phyloP scores from a whole-genome alignment of 768 basidiomycete genomes.

The Gymnopilus dilepis region DNA sequence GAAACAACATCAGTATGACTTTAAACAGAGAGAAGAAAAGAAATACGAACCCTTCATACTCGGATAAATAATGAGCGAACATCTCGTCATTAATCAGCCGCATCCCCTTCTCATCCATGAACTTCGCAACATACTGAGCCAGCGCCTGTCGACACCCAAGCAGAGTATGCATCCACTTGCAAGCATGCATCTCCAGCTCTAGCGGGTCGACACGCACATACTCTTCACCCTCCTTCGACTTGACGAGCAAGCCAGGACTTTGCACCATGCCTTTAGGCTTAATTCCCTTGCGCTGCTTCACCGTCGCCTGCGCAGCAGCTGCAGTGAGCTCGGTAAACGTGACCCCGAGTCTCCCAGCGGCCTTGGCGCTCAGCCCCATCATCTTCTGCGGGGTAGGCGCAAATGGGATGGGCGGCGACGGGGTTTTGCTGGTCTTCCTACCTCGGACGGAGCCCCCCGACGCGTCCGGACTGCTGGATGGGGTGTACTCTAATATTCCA shows the following conservation, averaged over 20 bases:
- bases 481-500: conserved; percentile 13
- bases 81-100: conserved; percentile 39
- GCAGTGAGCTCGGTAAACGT: conserved; percentile 38
- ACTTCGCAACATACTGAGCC: conserved; percentile 47
- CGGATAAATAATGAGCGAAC: conserved; percentile 51
- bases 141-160: conserved; percentile 68
- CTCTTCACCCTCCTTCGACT: conserved; percentile 58
- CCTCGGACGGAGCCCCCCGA: background rate
- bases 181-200: conserved; percentile 79
- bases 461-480: background rate
- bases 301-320: conserved; percentile 35
- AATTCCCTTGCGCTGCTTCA: conserved; percentile 18
- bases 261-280: conserved; percentile 41
- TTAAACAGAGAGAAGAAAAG: conserved; percentile 9
- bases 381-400: conserved; percentile 2
- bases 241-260: conserved; percentile 67
- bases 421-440: conserved; percentile 7
- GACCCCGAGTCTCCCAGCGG: conserved; percentile 46
- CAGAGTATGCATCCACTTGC: conserved; percentile 68
- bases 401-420: background rate
- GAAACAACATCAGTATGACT: conserved; percentile 11
- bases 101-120: conserved; percentile 42
- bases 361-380: conserved; percentile 40
- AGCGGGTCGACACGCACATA: conserved; percentile 61
- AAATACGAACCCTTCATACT: conserved; percentile 59